A percentile compares a stretch with the other conserved stretches of the same genome.
Conservation (phyloP, 1,284 basidiomycete genomes). For the Malassezia obtusa region DNA sequence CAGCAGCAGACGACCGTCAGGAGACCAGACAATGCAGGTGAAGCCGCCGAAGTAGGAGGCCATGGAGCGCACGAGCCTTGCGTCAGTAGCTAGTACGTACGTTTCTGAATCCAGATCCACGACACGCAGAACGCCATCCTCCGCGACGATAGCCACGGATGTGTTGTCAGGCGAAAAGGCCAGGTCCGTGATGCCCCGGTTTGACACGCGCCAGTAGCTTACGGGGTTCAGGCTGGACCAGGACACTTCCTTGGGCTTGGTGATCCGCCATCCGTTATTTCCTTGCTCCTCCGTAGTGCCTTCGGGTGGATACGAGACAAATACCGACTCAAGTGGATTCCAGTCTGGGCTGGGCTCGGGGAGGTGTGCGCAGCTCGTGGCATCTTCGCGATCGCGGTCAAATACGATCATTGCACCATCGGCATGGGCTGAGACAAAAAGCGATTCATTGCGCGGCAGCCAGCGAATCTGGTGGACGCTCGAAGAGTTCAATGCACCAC, state of each 20-base stretch:
- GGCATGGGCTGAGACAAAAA: slow-evolving; percentile 81
- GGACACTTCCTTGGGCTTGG: slow-evolving; percentile 23
- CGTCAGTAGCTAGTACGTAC: neutral
- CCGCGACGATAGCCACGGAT: slow-evolving; percentile 30
- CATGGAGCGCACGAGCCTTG: slow-evolving; percentile 27
- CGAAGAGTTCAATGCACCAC: slow-evolving; percentile 67
- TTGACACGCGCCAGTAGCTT: slow-evolving; percentile 32
- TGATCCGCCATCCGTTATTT: neutral
- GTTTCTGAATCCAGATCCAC: slow-evolving; percentile 33
- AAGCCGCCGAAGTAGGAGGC: slow-evolving; percentile 50
- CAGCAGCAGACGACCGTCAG: slow-evolving; percentile 81
- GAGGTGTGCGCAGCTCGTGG: slow-evolving; percentile 34
- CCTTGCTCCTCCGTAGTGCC: neutral
- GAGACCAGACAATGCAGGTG: slow-evolving; percentile 83
- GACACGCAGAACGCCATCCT: slow-evolving; percentile 36
- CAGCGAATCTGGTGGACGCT: slow-evolving; percentile 75
- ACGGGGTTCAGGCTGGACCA: slow-evolving; percentile 34
- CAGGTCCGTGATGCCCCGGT: slow-evolving; percentile 29
- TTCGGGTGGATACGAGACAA: neutral
- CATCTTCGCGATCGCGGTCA: slow-evolving; percentile 80
- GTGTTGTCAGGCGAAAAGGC: slow-evolving; percentile 36
- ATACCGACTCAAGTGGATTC: neutral
- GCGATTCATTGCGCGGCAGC: slow-evolving; percentile 62
- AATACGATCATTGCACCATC: slow-evolving; percentile 80
- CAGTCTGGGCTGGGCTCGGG: neutral